These are phyloP conservation scores for Aspergillus cristatus DNA, from an alignment of 495 filamentous ascomycete genomes.

Conservation along the genomic window DNA sequence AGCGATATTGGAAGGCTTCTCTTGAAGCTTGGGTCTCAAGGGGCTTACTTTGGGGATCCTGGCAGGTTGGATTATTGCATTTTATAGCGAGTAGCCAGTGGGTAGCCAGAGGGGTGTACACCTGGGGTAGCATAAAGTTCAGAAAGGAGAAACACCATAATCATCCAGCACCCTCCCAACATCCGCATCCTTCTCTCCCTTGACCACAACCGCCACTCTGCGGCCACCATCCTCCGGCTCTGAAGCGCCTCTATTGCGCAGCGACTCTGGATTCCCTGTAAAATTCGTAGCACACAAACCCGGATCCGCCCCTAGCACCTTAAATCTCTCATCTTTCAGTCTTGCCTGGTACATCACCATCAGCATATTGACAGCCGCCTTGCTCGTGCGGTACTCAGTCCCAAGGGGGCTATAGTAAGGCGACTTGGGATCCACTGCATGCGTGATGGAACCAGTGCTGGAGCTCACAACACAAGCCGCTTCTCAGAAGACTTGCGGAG, in stretches of 20 bases:
- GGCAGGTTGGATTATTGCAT: no score
- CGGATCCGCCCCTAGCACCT: conserved; percentile 13
- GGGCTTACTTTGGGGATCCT: no score
- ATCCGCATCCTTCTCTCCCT: conserved; percentile 19
- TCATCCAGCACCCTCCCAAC: conserved; percentile 17
- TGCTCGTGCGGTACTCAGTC: conserved; percentile 29
- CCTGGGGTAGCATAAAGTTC: no score
- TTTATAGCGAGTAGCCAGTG: no score
- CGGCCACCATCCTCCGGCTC: conserved; percentile 19
- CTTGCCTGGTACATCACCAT: conserved; percentile 10
- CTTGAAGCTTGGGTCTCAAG: no score
- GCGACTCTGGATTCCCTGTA: conserved; percentile 8
- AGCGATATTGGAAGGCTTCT: no score
- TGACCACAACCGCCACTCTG: conserved; percentile 17
- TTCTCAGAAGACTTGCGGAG: conserved; percentile 25
- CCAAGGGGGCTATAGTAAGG: conserved; percentile 9
- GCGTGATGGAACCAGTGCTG: conserved; percentile 22
- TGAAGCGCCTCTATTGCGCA: conserved; percentile 15
- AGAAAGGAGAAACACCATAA: conserved; percentile 17
- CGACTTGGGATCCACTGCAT: conserved; percentile 18
- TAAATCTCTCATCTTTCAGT: conserved; percentile 10
- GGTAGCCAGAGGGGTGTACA: no score
- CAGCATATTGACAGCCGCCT: conserved; percentile 37
- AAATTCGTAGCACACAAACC: conserved; percentile 15
- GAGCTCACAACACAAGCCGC: conserved; percentile 31